Conservation (phyloP, 2,329 filamentous ascomycete species). For the Colletotrichum liriopes region DNA sequence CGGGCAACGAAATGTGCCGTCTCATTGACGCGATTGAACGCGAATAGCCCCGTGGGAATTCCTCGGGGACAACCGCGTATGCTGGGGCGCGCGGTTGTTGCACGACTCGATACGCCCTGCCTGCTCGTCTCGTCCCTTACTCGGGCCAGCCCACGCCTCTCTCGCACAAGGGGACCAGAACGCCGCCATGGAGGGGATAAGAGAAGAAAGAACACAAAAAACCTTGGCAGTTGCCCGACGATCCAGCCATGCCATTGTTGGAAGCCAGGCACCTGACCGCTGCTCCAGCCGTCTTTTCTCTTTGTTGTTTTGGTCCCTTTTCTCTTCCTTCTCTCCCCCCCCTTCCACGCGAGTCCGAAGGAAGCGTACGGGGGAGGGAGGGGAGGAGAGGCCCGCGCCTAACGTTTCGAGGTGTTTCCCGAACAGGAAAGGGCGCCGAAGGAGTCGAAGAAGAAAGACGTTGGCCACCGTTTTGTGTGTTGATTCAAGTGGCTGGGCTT, state of each 20-base stretch:
- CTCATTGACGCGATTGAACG: background rate
- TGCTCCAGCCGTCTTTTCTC: background rate
- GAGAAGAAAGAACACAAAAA: too few species aligned
- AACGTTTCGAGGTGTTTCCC: background rate
- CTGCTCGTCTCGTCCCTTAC: background rate
- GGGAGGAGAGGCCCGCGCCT: too few species aligned
- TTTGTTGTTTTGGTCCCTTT: background rate
- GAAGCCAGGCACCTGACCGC: background rate
- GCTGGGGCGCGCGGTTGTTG: background rate
- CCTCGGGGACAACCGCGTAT: background rate
- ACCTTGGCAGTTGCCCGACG: background rate
- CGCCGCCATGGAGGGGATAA: too few species aligned
- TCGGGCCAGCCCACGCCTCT: background rate
- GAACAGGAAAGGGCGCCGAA: slow-evolving; percentile 3
- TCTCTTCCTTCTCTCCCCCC: background rate
- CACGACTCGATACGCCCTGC: background rate
- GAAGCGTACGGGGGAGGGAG: background rate
- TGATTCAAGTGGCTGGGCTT: background rate
- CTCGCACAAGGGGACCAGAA: background rate
- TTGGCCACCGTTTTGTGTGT: background rate
- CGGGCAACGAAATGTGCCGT: background rate
- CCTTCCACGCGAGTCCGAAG: background rate
- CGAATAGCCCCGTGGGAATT: background rate
- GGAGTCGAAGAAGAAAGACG: slow-evolving; percentile 21
- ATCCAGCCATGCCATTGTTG: background rate